Evolutionary conservation across 2,329 filamentous ascomycete genomes (phyloP).

Genomic region (Botryosphaeria agaves): DNA sequence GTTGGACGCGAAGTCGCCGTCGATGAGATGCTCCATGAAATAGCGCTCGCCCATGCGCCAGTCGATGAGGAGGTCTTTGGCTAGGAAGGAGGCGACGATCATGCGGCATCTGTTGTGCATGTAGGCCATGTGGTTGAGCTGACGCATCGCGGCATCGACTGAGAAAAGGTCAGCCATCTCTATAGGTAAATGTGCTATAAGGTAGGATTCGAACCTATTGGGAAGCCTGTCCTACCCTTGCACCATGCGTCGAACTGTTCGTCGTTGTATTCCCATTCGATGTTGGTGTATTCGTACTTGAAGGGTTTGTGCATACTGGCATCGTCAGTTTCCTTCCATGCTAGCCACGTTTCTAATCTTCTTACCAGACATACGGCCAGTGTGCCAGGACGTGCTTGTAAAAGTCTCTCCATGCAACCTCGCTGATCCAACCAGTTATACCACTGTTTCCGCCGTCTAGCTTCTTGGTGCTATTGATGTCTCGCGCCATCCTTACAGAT

Average conservation of each 20-base stretch:
- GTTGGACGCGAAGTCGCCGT: conserved; percentile 67
- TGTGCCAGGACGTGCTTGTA: conserved; percentile 72
- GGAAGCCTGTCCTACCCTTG: conserved; percentile 58
- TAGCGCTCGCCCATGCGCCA: conserved; percentile 69
- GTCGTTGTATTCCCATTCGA: conserved; percentile 63
- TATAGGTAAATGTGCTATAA: not conserved
- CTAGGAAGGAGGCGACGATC: conserved; percentile 65
- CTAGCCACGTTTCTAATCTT: conserved; percentile 3
- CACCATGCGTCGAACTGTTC: conserved; percentile 58
- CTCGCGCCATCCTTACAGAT: conserved; percentile 44
- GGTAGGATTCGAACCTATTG: conserved; percentile 28
- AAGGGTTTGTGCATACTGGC: conserved; percentile 53
- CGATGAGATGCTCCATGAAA: conserved; percentile 68
- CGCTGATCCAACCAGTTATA: conserved; percentile 58
- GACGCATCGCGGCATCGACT: conserved; percentile 75
- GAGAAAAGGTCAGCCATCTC: no score
- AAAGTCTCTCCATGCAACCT: conserved; percentile 76
- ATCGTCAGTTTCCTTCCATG: conserved; percentile 6
- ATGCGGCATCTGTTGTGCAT: conserved; percentile 81
- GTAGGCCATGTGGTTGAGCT: conserved; percentile 49
- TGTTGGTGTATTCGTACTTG: conserved; percentile 71
- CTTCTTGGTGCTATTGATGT: conserved; percentile 42
- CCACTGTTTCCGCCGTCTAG: conserved; percentile 50
- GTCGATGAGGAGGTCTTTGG: conserved; percentile 66
- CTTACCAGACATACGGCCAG: conserved; percentile 68